These are phyloP conservation scores for Quercus tomentella DNA, from an alignment of 331 rosid genomes.

Conservation along the genomic window DNA sequence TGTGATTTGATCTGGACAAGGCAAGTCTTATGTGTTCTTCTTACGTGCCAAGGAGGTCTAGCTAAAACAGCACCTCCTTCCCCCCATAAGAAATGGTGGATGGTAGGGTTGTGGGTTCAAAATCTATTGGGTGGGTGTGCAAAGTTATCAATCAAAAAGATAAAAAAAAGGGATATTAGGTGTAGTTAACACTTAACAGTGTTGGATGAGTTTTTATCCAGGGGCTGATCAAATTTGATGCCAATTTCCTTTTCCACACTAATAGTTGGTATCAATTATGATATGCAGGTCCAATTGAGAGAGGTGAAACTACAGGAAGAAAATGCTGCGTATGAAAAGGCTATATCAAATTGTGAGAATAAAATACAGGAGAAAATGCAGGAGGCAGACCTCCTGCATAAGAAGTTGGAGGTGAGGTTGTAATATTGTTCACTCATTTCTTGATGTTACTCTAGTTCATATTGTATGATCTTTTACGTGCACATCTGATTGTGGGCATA, in stretches of 20 bases:
- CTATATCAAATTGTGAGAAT: conserved; percentile 55
- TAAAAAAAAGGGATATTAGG: background rate
- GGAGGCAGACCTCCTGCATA: conserved; percentile 49
- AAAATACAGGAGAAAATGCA: conserved; percentile 67
- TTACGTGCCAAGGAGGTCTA: too few relatives aligned
- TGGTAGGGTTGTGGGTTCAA: too few relatives aligned
- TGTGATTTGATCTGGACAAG: background rate
- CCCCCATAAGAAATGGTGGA: too few relatives aligned
- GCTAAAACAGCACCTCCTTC: too few relatives aligned
- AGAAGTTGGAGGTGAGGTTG: conserved; percentile 58
- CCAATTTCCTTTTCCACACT: background rate
- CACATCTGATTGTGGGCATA: background rate
- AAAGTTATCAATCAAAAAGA: too few relatives aligned
- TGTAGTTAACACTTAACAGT: background rate
- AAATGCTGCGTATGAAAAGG: conserved; percentile 58
- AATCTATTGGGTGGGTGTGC: too few relatives aligned
- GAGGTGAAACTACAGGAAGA: conserved; percentile 78
- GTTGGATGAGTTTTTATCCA: background rate
- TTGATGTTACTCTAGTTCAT: background rate
- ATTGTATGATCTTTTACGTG: background rate
- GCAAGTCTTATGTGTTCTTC: background rate
- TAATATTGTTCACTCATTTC: background rate
- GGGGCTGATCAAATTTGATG: background rate
- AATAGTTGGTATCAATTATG: background rate
- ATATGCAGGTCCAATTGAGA: conserved; percentile 73